phyloP scores from a whole-genome alignment of 768 basidiomycete species.

The Hygrophorus pudorinus region DNA sequence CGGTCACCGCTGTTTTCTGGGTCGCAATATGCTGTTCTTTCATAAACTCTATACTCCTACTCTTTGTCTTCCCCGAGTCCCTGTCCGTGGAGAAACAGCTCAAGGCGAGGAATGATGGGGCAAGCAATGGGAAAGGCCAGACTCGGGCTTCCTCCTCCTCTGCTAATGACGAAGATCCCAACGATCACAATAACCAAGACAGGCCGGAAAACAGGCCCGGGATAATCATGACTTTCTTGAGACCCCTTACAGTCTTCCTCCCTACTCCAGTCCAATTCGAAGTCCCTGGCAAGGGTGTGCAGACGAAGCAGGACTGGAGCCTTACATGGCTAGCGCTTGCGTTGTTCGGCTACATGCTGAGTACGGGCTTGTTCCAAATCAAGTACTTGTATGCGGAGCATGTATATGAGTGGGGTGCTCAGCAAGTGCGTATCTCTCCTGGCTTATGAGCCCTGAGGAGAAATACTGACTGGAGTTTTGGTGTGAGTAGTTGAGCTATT shows the following conservation, averaged over 20 bases:
- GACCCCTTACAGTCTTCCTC: constrained; percentile 64
- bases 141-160: constrained; percentile 17
- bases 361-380: constrained; percentile 69
- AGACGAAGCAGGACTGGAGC: constrained; percentile 64
- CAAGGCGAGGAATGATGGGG: constrained; percentile 17
- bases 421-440: constrained; percentile 22
- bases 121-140: constrained; percentile 18
- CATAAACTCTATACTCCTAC: constrained; percentile 47
- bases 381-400: constrained; percentile 78
- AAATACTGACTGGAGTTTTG: not conserved
- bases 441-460: not conserved
- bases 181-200: constrained; percentile 13
- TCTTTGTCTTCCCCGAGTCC: constrained; percentile 65
- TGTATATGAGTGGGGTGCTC: constrained; percentile 61
- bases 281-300: constrained; percentile 30
- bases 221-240: constrained; percentile 30
- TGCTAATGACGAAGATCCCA: constrained; percentile 11
- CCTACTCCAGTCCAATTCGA: constrained; percentile 28
- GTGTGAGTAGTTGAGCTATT: constrained; percentile 44
- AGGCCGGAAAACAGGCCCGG: constrained; percentile 10
- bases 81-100: constrained; percentile 33
- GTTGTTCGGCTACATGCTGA: constrained; percentile 52
- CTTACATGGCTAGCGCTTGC: constrained; percentile 59
- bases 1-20: constrained; percentile 40
- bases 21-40: constrained; percentile 33